Percentiles rank a stretch among this genome's conserved stretches.
Evolutionary conservation across 768 basidiomycete genomes (phyloP).

Genomic region (Chalciporus sphaerocephalus): DNA sequence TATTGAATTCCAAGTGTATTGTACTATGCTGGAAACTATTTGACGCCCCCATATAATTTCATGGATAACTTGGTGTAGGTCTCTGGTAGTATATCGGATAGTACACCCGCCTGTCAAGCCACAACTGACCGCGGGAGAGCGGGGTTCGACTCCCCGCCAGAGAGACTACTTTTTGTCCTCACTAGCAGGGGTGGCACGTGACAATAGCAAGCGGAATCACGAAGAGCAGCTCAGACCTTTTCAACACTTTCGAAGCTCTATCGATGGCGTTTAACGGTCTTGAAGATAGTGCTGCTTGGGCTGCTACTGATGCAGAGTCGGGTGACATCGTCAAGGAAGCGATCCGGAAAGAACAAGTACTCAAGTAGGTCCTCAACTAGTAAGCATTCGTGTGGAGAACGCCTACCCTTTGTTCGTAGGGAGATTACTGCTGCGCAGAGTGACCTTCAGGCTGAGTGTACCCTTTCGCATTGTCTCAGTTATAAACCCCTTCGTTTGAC

Average conservation of each 20-base stretch:
- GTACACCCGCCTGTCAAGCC: conserved; percentile 48
- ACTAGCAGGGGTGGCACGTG: not conserved
- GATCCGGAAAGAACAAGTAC: conserved; percentile 67
- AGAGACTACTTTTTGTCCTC: conserved; percentile 23
- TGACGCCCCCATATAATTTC: not conserved
- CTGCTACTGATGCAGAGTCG: conserved; percentile 37
- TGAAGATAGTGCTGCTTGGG: conserved; percentile 49
- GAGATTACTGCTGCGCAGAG: conserved; percentile 74
- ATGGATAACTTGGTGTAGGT: not conserved
- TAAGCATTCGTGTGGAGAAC: not conserved
- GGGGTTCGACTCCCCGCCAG: conserved; percentile 48
- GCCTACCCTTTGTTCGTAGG: conserved; percentile 35
- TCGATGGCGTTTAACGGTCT: conserved; percentile 46
- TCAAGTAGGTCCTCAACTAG: conserved; percentile 52
- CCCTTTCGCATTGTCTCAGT: not conserved
- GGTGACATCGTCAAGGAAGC: conserved; percentile 73
- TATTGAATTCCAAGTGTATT: no score
- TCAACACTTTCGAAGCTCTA: not conserved
- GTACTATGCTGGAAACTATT: no score
- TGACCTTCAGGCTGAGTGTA: conserved; percentile 62
- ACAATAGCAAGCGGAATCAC: no score
- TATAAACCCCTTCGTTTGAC: not conserved
- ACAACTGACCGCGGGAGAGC: conserved; percentile 34
- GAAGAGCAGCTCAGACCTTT: no score
- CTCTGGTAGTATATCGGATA: conserved; percentile 51